Conservation (phyloP, 148 eudicot genomes). For the Silene uniflora region DNA sequence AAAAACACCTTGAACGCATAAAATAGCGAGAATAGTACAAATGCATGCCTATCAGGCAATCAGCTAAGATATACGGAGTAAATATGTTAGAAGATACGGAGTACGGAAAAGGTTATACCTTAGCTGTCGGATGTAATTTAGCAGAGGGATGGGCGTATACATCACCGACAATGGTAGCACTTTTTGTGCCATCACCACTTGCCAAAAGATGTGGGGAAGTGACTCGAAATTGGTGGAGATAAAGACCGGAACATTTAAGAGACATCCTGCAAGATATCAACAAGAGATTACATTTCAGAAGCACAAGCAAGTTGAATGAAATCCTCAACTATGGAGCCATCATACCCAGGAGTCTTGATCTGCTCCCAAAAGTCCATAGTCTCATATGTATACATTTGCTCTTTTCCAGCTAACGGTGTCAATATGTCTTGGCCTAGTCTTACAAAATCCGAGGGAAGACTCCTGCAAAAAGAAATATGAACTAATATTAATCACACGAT, state of each 20-base stretch:
- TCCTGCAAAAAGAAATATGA: conserved; percentile 38
- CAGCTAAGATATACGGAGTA: too few relatives aligned
- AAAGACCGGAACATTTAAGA: conserved; percentile 58
- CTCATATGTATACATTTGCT: conserved; percentile 70
- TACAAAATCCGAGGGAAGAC: conserved; percentile 71
- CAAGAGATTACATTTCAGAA: background rate
- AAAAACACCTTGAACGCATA: too few relatives aligned
- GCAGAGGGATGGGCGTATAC: conserved; percentile 64
- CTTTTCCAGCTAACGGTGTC: conserved; percentile 86
- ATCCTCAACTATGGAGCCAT: background rate
- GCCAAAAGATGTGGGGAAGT: conserved; percentile 54
- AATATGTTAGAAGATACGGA: background rate
- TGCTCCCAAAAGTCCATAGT: conserved; percentile 91
- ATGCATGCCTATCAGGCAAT: too few relatives aligned
- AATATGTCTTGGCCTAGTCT: conserved; percentile 87
- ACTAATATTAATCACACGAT: too few relatives aligned
- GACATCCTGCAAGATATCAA: conserved; percentile 41
- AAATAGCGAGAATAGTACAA: too few relatives aligned
- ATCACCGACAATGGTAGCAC: conserved; percentile 55
- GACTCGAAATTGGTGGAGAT: conserved; percentile 52
- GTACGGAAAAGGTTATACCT: conserved; percentile 30
- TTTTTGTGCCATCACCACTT: conserved; percentile 56
- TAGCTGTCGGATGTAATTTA: conserved; percentile 53
- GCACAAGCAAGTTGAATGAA: background rate
- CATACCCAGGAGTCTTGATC: conserved; percentile 94